phyloP scores from a whole-genome alignment of 108 stramenopile species.

The Pseudonitzschia delicatissima region DNA sequence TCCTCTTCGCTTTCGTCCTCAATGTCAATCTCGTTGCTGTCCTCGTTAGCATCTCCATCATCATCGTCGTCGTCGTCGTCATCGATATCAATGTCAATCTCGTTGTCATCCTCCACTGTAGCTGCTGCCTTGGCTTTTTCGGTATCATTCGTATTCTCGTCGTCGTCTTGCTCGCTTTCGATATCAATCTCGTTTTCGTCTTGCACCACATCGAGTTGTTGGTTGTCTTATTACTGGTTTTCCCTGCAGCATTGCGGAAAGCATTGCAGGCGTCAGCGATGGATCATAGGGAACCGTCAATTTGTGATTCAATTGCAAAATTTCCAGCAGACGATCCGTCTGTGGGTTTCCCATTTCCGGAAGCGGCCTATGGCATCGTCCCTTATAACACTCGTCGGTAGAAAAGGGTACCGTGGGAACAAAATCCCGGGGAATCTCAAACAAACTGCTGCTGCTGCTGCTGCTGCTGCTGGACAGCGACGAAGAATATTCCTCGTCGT shows the following conservation, averaged over 20 bases:
- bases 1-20: background rate
- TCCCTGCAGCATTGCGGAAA: background rate
- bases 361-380: slow-evolving; percentile 27
- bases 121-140: background rate
- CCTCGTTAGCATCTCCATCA: background rate
- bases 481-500: background rate
- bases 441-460: background rate
- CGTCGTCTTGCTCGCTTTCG: slow-evolving; percentile 47
- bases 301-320: slow-evolving; percentile 75
- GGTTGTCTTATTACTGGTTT: background rate
- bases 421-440: slow-evolving; percentile 54
- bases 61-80: background rate
- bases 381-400: slow-evolving; percentile 12
- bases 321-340: slow-evolving; percentile 76
- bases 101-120: background rate
- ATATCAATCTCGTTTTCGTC: background rate
- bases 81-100: slow-evolving; percentile 4
- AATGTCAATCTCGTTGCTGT: background rate
- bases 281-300: slow-evolving; percentile 67
- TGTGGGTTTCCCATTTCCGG: slow-evolving; percentile 88
- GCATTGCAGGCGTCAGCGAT: background rate
- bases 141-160: slow-evolving; percentile 20
- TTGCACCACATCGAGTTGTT: background rate
- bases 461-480: background rate
- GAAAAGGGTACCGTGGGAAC: slow-evolving; percentile 51